Evolutionary conservation across 2,329 filamentous ascomycete genomes (phyloP), one percentile per base, ranked within the genome.

Genomic region (Podosphaera xanthii): DNA sequence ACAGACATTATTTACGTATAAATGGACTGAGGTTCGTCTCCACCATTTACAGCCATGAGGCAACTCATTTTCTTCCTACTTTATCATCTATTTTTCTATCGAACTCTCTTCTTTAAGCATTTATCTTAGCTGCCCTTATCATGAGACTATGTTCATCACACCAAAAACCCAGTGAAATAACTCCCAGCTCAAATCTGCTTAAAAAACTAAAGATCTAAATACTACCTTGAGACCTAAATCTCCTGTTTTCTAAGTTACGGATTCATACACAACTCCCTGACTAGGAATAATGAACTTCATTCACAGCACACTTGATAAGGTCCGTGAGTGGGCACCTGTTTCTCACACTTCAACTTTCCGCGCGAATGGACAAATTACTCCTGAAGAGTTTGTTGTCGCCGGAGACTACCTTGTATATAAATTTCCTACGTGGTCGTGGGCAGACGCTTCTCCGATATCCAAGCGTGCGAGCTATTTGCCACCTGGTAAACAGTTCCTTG

Each of bases 331-430:
- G 72, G 88, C 91, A 10, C 90, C 90, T 48, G 84, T 95, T 67
- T 83, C 82, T 61, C 84, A 94, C 71, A 94, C 82, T 58, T 97
- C 91, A 2, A 97, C 87, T 64, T 98, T 98, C 73, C 87, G 91
- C 66, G 79, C 81, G 67, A 95, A 90, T 3, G 92, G 92, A 64
- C 87, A 97, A 74, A 92, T 98, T 72, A 97, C 91, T 0, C 91
- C 91, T 22, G 91, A 96, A 69, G 92, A 98, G 77, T 98, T 98
- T 72, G 78, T 96, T 57, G 84, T 86, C 3, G 92, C 92, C 2
- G 92, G 92, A 66, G 92, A 98, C 75, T 98, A 97, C 71, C 82
- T 98, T 44, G 90, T 95, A 68, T 95, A 94, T 82, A 97, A 96
- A 76, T 98, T 98, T 73, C 92, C 91, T 7, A 94, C 91, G 60